Evolutionary conservation across 495 filamentous ascomycete species (phyloP).

Genomic region (Hypomontagnella submonticulosa): DNA sequence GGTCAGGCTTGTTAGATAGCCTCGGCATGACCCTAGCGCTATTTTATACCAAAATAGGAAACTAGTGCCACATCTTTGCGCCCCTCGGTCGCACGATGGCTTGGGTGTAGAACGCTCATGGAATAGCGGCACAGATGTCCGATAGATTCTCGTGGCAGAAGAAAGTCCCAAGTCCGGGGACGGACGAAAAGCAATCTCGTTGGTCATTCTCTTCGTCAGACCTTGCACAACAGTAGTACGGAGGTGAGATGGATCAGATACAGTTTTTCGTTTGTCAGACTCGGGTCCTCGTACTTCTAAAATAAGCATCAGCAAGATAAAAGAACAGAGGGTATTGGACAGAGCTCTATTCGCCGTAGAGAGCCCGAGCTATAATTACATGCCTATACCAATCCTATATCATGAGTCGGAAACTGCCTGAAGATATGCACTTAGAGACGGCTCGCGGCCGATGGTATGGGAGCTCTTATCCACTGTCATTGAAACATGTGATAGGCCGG

Average conservation of each 20-base stretch:
- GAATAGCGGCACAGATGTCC: background rate
- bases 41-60: slow-evolving; percentile 16
- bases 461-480: too few relatives aligned
- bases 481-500: background rate
- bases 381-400: background rate
- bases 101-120: slow-evolving; percentile 16
- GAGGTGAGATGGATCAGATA: too few relatives aligned
- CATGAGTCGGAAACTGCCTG: too few relatives aligned
- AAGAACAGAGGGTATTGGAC: background rate
- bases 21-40: background rate
- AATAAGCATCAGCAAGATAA: background rate
- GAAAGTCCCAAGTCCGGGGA: background rate
- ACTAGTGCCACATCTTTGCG: slow-evolving; percentile 11
- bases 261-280: too few relatives aligned
- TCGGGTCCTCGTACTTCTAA: background rate
- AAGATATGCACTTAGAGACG: too few relatives aligned
- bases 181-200: too few relatives aligned
- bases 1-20: too few relatives aligned
- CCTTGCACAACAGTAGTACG: too few relatives aligned
- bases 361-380: background rate
- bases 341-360: background rate
- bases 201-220: too few relatives aligned
- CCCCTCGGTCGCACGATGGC: slow-evolving; percentile 10
- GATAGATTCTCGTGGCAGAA: background rate
- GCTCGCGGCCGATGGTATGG: too few relatives aligned